Base-by-base conservation (phyloP, 768 basidiomycete species). In the Sporobolomyces phaffii region DNA sequence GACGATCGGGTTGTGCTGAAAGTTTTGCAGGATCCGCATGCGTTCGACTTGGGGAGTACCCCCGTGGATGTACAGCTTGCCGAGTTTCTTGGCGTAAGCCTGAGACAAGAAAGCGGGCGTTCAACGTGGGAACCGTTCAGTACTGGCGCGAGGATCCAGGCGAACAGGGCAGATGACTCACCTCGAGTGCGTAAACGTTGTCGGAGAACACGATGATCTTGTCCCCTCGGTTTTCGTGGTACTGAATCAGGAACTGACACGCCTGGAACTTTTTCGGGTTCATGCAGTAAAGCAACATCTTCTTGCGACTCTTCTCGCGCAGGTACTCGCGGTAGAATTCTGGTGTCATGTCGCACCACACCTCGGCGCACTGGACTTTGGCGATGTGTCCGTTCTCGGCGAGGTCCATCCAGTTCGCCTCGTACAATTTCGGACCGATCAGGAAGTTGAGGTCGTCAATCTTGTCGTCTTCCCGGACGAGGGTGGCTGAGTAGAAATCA, bases 381-480 rank as follows among this genome's bases (percentile, higher is more conserved):
- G 96, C 96, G 75, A 99, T 99, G 78, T 99, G 96, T 3, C 96
- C 96, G 79, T 98, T 98, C 67, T 91, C 91, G 59, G 96, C 96
- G 73, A 99, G 85, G 78, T 99, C 96, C 94, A 99, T 98, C 96
- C 96, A 99, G 77, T 99, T 99, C 7, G 96, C 96, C 79, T 99
- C 96, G 76, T 99, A 99, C 34, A 99, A 83, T 79, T 99, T 99
- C 14, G 96, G 96, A 10, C 96, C 96, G 77, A 99, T 98, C 87
- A 98, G 90, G 76, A 98, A 99, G 76, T 98, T 98, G 62, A 99
- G 81, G 79, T 99, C 96, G 20, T 88, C 87, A 75, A 99, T 98
- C 80, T 97, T 97, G 78, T 99, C 96, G 75, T 99, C 96, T 79
- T 99, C 96, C 65, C 96, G 88, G 29, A 99, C 96, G 45, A 99